Evolutionary conservation across 2,329 filamentous ascomycete species (phyloP).

Genomic region (Ascochyta koolunga): DNA sequence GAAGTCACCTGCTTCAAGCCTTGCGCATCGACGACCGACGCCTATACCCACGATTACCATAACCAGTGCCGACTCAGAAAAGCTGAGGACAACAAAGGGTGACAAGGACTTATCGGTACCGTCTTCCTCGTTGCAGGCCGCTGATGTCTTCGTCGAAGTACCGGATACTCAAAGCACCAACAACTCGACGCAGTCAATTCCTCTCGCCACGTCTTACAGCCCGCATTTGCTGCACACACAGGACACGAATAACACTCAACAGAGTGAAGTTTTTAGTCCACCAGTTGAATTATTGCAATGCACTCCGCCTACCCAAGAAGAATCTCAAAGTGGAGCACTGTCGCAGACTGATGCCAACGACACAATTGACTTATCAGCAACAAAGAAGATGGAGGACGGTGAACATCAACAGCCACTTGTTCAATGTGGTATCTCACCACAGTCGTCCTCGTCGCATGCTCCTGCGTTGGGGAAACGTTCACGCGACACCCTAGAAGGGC

Average conservation of each 20-base stretch:
- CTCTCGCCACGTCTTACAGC: background rate
- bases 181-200: background rate
- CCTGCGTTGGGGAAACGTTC: background rate
- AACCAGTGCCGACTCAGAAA: background rate
- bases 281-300: background rate
- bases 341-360: too few relatives aligned
- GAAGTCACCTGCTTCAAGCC: background rate
- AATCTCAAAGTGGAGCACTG: background rate
- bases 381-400: background rate
- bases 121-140: background rate
- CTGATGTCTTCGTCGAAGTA: background rate
- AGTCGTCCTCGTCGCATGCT: too few relatives aligned
- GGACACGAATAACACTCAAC: background rate
- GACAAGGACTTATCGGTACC: background rate
- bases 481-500: background rate
- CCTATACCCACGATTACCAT: background rate
- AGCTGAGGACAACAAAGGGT: background rate
- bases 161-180: background rate
- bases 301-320: constrained; percentile 1
- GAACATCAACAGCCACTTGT: too few relatives aligned
- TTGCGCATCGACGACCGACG: background rate
- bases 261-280: constrained; percentile 5
- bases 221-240: background rate
- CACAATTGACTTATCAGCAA: too few relatives aligned
- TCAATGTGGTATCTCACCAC: background rate